Percentiles rank a stretch among this genome's conserved stretches.
phyloP scores from a whole-genome alignment of 768 basidiomycete genomes.

The Russula lepida region DNA sequence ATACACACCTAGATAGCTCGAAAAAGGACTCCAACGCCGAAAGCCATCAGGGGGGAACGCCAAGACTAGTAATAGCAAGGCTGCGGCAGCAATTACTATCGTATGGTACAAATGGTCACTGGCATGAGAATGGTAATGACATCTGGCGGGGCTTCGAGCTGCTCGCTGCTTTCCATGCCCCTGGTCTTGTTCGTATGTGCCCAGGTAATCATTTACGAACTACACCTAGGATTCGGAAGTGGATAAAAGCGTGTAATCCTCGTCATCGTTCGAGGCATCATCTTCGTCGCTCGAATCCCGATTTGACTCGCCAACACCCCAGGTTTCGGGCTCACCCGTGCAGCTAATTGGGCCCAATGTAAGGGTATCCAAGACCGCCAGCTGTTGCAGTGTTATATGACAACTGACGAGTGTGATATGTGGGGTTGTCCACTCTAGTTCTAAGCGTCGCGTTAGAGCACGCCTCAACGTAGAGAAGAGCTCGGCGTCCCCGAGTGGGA shows the following conservation, averaged over 20 bases:
- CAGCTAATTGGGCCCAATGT: neutral
- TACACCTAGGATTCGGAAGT: neutral
- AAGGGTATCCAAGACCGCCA: constrained; percentile 4
- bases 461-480: constrained; percentile 12
- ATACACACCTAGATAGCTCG: no score
- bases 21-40: no score
- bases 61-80: no score
- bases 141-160: neutral
- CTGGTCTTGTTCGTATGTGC: no score
- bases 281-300: neutral
- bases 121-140: no score
- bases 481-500: constrained; percentile 7
- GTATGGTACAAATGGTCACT: no score
- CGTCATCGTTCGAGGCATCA: neutral
- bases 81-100: no score
- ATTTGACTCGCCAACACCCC: constrained; percentile 10
- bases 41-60: neutral
- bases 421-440: neutral
- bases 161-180: neutral
- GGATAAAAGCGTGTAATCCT: neutral
- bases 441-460: neutral
- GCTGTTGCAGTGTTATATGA: constrained; percentile 11
- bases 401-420: neutral
- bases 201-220: neutral
- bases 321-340: constrained; percentile 6